Base-by-base conservation (phyloP, 179 eudicot genomes). In the Patellifolia procumbens region DNA sequence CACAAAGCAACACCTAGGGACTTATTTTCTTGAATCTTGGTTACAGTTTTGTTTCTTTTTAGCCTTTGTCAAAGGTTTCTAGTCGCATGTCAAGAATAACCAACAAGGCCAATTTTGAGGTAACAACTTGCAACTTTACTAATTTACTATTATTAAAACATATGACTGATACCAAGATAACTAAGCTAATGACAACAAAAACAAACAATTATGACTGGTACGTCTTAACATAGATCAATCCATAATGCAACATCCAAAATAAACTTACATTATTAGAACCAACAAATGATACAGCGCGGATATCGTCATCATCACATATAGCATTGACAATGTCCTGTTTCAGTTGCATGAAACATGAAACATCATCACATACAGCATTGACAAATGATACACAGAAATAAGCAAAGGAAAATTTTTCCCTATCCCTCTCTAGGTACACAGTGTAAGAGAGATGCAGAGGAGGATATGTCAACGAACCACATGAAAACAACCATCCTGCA, bases 241-340 rank as follows among this genome's bases (percentile, higher is more conserved):
- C 22, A 28, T 46, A 10, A 2, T 39, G 51, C 42, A 46, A 31
- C 52, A 16, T 20, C 5, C 31, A 22, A 66, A 22, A 62, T 19
- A 72, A 4, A 80, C 90, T 85, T 87, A 90, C 94, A 65, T 75
- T 87, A 81, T 95, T 89, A 74, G 98, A 90, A 75, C 97, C 96
- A 84, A 95, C 97, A 89, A 95, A 93, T 70, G 99, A 93, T 71
- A 93, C 78, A 76, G 96, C 92, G 74, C 89, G 91, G 62, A 95
- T 93, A 79, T 85, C 88, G 1, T 95, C 97, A 81, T 93, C 92
- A 77, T 95, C 99, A 77, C 99, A 93, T n/a, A 95, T 90, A 53
- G 93, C 90, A 86, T 91, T 90, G 53, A 90, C 92, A 74, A 83
- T 82, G 46, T 93, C 99, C 99, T 95, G 97, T 78, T 64, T 67